These are phyloP conservation scores for Pichia heedii DNA, from an alignment of 805 yeast genomes.

Conservation along the genomic window DNA sequence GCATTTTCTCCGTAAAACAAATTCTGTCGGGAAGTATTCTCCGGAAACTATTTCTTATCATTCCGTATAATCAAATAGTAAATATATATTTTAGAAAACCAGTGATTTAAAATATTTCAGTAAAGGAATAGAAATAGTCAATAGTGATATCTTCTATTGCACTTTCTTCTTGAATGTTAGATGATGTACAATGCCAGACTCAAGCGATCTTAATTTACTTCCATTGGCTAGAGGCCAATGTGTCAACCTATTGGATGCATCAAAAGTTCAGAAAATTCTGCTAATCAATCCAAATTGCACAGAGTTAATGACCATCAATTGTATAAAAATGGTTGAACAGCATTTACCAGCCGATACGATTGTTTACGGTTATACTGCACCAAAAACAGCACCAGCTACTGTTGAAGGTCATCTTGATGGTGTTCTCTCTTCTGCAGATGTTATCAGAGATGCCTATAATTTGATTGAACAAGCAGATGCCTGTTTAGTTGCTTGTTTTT, in stretches of 20 bases:
- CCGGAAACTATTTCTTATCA: too few species aligned
- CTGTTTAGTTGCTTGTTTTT: slow-evolving; percentile 28
- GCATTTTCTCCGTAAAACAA: too few species aligned
- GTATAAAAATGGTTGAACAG: slow-evolving; percentile 24
- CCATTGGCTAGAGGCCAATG: slow-evolving; percentile 4
- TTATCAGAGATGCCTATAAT: slow-evolving; percentile 24
- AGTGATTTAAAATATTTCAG: too few species aligned
- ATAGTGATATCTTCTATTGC: too few species aligned
- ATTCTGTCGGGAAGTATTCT: too few species aligned
- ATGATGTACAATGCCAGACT: background rate
- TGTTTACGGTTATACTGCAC: slow-evolving; percentile 26
- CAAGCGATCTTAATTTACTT: background rate
- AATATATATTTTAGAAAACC: too few species aligned
- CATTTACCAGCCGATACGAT: slow-evolving; percentile 24
- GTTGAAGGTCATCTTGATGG: slow-evolving; percentile 29
- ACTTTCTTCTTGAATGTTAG: too few species aligned
- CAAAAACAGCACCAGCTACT: slow-evolving; percentile 21
- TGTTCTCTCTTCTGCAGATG: slow-evolving; percentile 26
- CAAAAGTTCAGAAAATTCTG: slow-evolving; percentile 15
- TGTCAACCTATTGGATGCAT: background rate
- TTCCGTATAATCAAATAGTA: too few species aligned
- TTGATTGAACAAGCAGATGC: slow-evolving; percentile 24
- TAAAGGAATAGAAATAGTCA: too few species aligned
- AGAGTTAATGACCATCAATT: slow-evolving; percentile 23
- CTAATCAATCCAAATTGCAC: slow-evolving; percentile 27